Evolutionary conservation across 148 eudicot species (phyloP).

Genomic region (Euryodendron excelsum): DNA sequence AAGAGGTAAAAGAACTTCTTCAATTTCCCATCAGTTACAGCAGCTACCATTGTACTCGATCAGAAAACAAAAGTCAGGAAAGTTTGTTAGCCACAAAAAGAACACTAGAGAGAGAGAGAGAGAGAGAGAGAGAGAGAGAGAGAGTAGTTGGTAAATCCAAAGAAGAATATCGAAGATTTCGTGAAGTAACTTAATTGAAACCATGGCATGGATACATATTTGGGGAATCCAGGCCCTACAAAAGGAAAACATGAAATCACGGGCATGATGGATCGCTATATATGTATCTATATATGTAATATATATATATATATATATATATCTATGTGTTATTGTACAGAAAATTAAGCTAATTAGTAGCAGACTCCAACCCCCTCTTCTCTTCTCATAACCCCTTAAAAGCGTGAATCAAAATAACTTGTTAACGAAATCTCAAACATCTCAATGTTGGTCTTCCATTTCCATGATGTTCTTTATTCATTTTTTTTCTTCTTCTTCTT

Average conservation of each 20-base stretch:
- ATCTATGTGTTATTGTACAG: neutral
- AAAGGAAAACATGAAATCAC: conserved; percentile 27
- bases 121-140: neutral
- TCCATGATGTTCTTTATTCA: neutral
- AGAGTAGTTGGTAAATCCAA: neutral
- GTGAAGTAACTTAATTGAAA: neutral
- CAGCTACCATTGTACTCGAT: neutral
- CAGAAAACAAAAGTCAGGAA: conserved; percentile 6
- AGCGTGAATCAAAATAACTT: neutral
- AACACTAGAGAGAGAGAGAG: neutral
- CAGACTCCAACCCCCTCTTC: neutral
- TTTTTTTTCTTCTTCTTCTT: neutral
- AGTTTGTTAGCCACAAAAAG: conserved; percentile 7
- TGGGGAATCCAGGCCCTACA: conserved; percentile 21
- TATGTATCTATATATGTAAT: conserved; percentile 1
- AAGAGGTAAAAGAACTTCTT: conserved; percentile 3
- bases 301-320: neutral
- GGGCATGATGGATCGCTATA: conserved; percentile 15
- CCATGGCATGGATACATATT: conserved; percentile 16
- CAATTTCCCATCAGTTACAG: neutral
- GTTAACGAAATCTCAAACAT: neutral
- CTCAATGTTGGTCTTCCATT: neutral
- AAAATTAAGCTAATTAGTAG: neutral
- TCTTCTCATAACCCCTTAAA: neutral
- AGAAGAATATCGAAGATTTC: neutral